phyloP scores from a whole-genome alignment of 208 protist genomes.

The Crithidia sp. region DNA sequence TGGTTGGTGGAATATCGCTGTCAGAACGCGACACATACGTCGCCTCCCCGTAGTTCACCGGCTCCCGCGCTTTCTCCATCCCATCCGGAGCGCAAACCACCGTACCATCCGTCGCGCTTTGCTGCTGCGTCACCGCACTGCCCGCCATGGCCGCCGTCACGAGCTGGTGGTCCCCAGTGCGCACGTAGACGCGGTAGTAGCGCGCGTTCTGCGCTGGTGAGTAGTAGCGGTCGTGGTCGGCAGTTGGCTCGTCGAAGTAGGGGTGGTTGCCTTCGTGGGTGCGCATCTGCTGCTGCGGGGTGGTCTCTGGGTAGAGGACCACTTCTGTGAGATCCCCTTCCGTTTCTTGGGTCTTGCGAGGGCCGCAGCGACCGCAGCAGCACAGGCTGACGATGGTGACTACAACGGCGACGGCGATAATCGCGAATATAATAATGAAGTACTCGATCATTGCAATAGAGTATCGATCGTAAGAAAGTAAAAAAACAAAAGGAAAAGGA shows the following conservation, averaged over 20 bases:
- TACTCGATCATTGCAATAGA: not conserved
- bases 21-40: not conserved
- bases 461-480: not conserved
- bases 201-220: not conserved
- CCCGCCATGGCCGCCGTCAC: not conserved
- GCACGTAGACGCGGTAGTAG: not conserved
- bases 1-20: not conserved
- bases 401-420: not conserved
- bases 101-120: not conserved
- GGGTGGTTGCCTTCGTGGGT: not conserved
- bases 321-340: slow-evolving; percentile 1
- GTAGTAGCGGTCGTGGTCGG: not conserved
- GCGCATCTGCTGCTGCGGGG: too few relatives aligned
- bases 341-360: not conserved
- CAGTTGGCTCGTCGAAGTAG: slow-evolving; percentile 2
- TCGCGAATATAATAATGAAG: not conserved
- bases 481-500: too few relatives aligned
- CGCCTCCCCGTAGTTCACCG: not conserved
- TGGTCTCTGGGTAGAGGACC: not conserved
- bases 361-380: not conserved
- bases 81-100: not conserved
- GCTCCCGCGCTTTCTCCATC: not conserved
- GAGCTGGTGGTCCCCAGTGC: not conserved
- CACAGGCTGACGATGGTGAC: not conserved
- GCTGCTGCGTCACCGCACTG: not conserved